Base-by-base conservation (phyloP, 352 stramenopile species). In the Globisporangium cystogenes region DNA sequence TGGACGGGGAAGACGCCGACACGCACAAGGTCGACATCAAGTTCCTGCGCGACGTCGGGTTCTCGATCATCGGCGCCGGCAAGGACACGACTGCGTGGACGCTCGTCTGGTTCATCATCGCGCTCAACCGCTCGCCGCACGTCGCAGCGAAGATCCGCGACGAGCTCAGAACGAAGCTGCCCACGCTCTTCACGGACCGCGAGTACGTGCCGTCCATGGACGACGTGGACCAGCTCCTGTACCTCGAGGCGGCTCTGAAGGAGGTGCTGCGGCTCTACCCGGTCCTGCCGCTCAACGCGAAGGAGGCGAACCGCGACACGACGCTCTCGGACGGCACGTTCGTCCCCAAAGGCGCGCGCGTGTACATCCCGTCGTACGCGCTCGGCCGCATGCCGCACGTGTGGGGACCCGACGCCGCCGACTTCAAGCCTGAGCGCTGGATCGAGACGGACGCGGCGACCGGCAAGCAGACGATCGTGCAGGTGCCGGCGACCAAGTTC, bases 21-120 rank as follows among this genome's bases (percentile, higher is more conserved):
- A 16, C n/a, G 21, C 20, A 24, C 6, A 37, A 37, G 40, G 14
- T 82, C 11, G 61, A 70, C 7, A 55, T 72, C 12, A 79, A 77
- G 33, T 80, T 82, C 48, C 61, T 96, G 20, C 53, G 68, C 10
- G 76, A 92, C 29, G 65, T 96, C 16, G 62, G 83, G 1, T 62
- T 94, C 8, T 70, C 70, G 12, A 76, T 95, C 41, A 54, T 96
- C 27, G 51, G 83, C 23, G 84, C 74, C 10, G 86, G 82, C 2
- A 74, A 84, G 29, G 86, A 94, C 51, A 95, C 78, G 0, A 94
- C 86, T 0, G 78, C 82, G 1, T 67, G 48, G 48, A 82, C 81
- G 24, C 48, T 95, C 20, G 69, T 61, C 23, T 96, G 86, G 86
- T 56, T 89, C 7, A 64, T 94, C 21, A 80, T 86, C 47, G 70